Conservation (phyloP, 2,329 filamentous ascomycete species). For the Phialocephala sp. region DNA sequence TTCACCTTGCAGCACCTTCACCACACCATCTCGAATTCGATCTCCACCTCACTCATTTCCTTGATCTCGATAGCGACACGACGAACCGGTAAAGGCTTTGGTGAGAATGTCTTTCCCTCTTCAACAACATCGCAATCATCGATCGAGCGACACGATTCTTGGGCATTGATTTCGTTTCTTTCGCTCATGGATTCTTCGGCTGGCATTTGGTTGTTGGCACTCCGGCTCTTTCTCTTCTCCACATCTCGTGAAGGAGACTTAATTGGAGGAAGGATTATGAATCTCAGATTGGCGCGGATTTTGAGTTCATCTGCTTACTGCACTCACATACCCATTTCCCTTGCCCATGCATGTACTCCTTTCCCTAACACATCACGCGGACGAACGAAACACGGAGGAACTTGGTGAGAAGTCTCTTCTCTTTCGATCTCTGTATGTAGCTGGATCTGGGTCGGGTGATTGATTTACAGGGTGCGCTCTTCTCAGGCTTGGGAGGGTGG, state of each 20-base stretch:
- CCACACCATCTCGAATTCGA: background rate
- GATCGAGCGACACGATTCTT: background rate
- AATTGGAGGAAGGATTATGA: too few relatives aligned
- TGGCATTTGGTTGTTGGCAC: background rate
- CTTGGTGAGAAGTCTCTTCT: conserved; percentile 5
- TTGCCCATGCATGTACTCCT: too few relatives aligned
- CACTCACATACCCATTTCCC: too few relatives aligned
- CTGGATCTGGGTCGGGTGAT: background rate
- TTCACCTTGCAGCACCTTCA: background rate
- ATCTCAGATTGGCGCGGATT: too few relatives aligned
- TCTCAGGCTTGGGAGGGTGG: too few relatives aligned
- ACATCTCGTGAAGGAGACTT: background rate
- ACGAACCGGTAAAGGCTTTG: too few relatives aligned
- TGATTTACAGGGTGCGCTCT: background rate
- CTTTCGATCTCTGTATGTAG: background rate
- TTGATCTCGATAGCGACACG: too few relatives aligned
- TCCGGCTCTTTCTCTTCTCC: background rate
- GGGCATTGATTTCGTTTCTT: background rate
- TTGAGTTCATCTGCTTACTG: too few relatives aligned
- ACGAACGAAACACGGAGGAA: background rate
- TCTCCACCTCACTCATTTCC: background rate
- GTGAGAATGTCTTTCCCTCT: too few relatives aligned
- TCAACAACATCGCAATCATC: background rate
- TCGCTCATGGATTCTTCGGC: background rate
- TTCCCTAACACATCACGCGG: background rate